These are phyloP conservation scores for Psidium friedrichsthalianum DNA, from an alignment of 345 rosid species.

Conservation along the genomic window DNA sequence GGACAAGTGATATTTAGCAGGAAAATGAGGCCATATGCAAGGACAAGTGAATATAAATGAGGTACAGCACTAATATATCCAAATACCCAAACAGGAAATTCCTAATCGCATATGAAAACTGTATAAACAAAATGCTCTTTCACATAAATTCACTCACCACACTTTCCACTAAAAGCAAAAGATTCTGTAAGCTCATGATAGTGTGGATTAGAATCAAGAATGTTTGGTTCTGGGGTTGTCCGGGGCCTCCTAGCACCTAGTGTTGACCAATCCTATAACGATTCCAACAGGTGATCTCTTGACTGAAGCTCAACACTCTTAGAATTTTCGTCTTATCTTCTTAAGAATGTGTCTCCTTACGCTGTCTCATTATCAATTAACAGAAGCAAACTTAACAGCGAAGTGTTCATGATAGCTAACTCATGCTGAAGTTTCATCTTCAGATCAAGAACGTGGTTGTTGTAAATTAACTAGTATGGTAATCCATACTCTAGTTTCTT, in stretches of 20 bases:
- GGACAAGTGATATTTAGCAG: neutral
- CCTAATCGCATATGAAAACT: too few relatives aligned
- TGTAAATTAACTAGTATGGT: neutral
- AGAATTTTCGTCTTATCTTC: neutral
- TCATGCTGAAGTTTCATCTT: neutral
- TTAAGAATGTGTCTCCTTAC: neutral
- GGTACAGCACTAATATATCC: neutral
- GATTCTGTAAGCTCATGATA: too few relatives aligned
- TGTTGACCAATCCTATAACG: neutral
- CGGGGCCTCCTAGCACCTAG: neutral
- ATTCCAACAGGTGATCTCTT: neutral
- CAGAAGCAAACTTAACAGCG: neutral
- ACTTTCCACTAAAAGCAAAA: too few relatives aligned
- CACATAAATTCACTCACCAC: too few relatives aligned
- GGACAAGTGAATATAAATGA: neutral
- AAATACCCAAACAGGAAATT: neutral
- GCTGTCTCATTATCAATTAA: neutral
- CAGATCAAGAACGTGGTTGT: neutral
- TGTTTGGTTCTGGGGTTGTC: neutral
- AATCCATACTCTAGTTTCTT: neutral
- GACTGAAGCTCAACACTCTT: neutral
- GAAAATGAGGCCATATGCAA: neutral
- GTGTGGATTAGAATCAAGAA: neutral
- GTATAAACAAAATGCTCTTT: too few relatives aligned
- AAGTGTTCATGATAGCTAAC: neutral